Evolutionary conservation across 805 yeast species (phyloP).

Genomic region (Debaryomyces hansenii): DNA sequence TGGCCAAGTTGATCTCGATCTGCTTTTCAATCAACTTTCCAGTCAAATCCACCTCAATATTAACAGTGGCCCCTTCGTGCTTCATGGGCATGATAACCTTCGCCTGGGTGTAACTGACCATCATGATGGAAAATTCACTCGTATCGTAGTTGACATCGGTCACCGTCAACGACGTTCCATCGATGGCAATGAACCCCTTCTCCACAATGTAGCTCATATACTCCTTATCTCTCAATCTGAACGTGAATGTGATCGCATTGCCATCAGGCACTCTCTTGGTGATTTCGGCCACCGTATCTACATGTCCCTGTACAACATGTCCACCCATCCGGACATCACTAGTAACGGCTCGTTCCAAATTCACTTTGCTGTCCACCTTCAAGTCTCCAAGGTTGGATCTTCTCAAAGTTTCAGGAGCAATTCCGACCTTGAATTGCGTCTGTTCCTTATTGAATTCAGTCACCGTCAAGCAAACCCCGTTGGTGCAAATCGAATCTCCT

Average conservation of each 20-base stretch:
- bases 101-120: slow-evolving; percentile 87
- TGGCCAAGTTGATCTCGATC: slow-evolving; percentile 56
- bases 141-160: slow-evolving; percentile 66
- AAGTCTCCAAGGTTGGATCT: slow-evolving; percentile 74
- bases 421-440: slow-evolving; percentile 76
- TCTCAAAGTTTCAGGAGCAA: slow-evolving; percentile 88
- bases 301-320: slow-evolving; percentile 97
- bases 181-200: slow-evolving; percentile 91
- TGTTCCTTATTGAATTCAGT: slow-evolving; percentile 63
- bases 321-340: slow-evolving; percentile 90
- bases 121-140: slow-evolving; percentile 74
- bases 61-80: slow-evolving; percentile 62
- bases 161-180: slow-evolving; percentile 91
- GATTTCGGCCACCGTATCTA: slow-evolving; percentile 82
- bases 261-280: slow-evolving; percentile 57
- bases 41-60: slow-evolving; percentile 91
- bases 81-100: slow-evolving; percentile 75
- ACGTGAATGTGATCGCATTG: slow-evolving; percentile 75
- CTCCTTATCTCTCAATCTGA: slow-evolving; percentile 63
- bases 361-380: slow-evolving; percentile 60
- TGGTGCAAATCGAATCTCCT: slow-evolving; percentile 91
- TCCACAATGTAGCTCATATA: slow-evolving; percentile 79
- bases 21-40: slow-evolving; percentile 92
- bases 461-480: slow-evolving; percentile 91
- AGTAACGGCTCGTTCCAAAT: slow-evolving; percentile 89